These are phyloP conservation scores for Aspergillus steynii DNA, from an alignment of 495 filamentous ascomycete genomes.

Conservation along the genomic window DNA sequence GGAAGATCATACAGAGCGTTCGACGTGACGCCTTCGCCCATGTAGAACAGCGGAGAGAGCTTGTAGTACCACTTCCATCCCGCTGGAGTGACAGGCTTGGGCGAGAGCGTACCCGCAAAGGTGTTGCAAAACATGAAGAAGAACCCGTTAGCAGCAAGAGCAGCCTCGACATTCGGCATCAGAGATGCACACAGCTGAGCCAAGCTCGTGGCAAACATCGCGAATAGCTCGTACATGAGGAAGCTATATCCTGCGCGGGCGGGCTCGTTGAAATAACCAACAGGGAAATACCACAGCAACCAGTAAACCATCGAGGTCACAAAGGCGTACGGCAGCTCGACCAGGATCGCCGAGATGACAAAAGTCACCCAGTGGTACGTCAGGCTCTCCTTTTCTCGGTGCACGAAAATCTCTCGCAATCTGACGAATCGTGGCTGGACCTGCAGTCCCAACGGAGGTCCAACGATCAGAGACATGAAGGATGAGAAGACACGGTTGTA, in stretches of 20 bases:
- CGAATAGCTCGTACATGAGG: conserved; percentile 18
- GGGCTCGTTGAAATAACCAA: conserved; percentile 14
- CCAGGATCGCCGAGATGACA: conserved; percentile 36
- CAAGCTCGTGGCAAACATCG: conserved; percentile 16
- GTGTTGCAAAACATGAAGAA: conserved; percentile 22
- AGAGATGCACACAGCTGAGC: conserved; percentile 16
- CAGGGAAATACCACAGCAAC: conserved; percentile 44
- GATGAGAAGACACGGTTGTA: conserved; percentile 12
- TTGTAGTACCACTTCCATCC: conserved; percentile 25
- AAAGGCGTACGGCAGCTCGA: conserved; percentile 43
- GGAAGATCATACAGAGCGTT: conserved; percentile 60
- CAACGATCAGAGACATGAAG: conserved; percentile 31
- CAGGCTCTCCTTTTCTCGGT: conserved; percentile 37
- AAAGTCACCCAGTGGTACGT: conserved; percentile 49
- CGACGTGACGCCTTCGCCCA: conserved; percentile 55
- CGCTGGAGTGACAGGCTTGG: conserved; percentile 10
- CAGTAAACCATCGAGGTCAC: conserved; percentile 37
- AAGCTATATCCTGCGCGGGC: conserved; percentile 18
- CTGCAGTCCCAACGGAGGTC: conserved; percentile 35
- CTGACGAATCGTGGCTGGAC: conserved; percentile 45
- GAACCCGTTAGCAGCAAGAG: conserved; percentile 17
- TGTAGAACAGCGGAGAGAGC: conserved; percentile 22
- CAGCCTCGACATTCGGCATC: conserved; percentile 14
- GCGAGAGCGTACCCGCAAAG: conserved; percentile 17
- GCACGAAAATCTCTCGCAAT: conserved; percentile 36